phyloP scores from a whole-genome alignment of 2,329 filamentous ascomycete species.

The Chrysoporthe austroafricana region DNA sequence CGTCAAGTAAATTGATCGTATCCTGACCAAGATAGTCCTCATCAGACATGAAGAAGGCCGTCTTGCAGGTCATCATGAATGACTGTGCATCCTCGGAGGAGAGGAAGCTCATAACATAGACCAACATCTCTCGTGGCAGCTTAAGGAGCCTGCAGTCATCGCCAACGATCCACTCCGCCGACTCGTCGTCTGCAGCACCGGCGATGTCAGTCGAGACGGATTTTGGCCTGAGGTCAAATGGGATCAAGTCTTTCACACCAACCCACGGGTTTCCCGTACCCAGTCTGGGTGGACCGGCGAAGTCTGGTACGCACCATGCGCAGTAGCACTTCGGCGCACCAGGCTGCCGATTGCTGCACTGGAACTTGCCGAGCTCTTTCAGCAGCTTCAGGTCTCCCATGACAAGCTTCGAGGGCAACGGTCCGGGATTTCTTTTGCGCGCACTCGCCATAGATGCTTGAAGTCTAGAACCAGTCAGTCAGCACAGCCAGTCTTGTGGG shows the following conservation, averaged over 20 bases:
- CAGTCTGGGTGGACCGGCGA: not conserved
- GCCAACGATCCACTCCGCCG: too few species aligned
- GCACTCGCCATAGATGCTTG: not conserved
- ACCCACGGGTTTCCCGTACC: not conserved
- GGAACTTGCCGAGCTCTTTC: not conserved
- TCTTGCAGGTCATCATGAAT: not conserved
- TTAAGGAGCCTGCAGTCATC: too few species aligned
- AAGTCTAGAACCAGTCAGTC: too few species aligned
- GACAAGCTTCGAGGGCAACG: not conserved
- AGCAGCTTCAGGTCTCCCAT: not conserved
- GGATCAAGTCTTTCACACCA: not conserved
- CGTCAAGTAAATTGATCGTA: too few species aligned
- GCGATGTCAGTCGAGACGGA: too few species aligned
- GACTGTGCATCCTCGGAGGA: too few species aligned
- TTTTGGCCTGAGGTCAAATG: not conserved
- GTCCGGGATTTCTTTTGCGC: not conserved
- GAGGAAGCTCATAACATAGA: too few species aligned
- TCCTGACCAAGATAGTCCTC: too few species aligned
- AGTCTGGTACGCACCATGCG: not conserved
- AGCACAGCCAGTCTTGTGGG: too few species aligned
- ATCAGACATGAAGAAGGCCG: too few species aligned
- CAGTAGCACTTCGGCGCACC: not conserved
- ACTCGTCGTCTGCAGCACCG: too few species aligned
- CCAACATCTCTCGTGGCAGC: too few species aligned
- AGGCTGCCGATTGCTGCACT: not conserved